Percentiles rank a stretch among this genome's conserved stretches.
phyloP scores from a whole-genome alignment of 371 early-diverging fungal species.

The Basidiobolus meristosporus region DNA sequence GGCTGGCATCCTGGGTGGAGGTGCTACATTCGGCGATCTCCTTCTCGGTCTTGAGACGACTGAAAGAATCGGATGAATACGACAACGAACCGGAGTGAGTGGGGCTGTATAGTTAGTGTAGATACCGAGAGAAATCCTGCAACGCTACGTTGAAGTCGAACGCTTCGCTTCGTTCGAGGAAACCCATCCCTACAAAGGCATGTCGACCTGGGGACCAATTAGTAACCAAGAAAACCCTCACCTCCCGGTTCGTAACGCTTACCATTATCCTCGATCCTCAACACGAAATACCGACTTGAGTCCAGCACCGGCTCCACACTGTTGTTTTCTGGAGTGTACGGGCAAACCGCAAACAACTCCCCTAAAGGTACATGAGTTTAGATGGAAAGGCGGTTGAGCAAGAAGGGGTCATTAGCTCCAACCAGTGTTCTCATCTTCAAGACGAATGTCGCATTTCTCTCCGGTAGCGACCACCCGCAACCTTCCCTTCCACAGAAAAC shows the following conservation, averaged over 20 bases:
- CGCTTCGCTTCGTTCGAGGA: conserved; percentile 66
- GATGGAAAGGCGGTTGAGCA: background rate
- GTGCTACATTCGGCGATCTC: too few species aligned
- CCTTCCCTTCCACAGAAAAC: conserved; percentile 70
- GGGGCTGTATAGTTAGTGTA: too few species aligned
- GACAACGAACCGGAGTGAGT: too few species aligned
- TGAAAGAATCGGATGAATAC: too few species aligned
- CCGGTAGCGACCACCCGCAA: conserved; percentile 51
- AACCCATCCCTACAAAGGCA: conserved; percentile 81
- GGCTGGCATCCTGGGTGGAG: too few species aligned
- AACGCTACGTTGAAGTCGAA: conserved; percentile 88
- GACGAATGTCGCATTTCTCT: conserved; percentile 44
- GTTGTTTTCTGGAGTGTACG: conserved; percentile 45
- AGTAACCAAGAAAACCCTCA: too few species aligned
- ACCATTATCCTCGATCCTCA: conserved; percentile 65
- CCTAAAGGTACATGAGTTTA: conserved; percentile 16
- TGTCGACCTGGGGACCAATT: conserved; percentile 25
- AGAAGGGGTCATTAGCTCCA: background rate
- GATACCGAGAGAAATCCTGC: conserved; percentile 64
- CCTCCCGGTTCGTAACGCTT: too few species aligned
- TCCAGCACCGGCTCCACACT: conserved; percentile 78
- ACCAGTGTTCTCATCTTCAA: conserved; percentile 56
- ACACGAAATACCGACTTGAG: conserved; percentile 82
- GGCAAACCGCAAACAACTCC: conserved; percentile 71
- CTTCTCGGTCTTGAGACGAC: too few species aligned